phyloP scores from a whole-genome alignment of 2,329 filamentous ascomycete species.

The Fusarium incarnatum region DNA sequence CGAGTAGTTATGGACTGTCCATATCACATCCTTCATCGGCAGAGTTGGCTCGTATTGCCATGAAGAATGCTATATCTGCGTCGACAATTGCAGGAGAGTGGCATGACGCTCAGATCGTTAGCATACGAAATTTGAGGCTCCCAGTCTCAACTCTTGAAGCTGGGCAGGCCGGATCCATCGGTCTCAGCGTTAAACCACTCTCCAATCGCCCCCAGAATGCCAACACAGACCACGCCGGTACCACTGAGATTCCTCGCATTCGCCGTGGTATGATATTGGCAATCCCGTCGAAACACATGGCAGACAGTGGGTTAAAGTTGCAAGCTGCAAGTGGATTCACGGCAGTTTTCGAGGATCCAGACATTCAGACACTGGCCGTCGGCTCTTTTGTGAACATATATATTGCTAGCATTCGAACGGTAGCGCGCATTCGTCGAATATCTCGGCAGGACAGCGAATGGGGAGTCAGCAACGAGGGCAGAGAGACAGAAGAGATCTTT shows the following conservation, averaged over 20 bases:
- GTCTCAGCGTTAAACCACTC: constrained; percentile 70
- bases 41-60: constrained; percentile 64
- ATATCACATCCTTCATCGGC: constrained; percentile 65
- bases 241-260: constrained; percentile 56
- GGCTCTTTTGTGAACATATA: constrained; percentile 85
- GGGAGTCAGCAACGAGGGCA: constrained; percentile 45
- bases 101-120: constrained; percentile 83
- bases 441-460: constrained; percentile 45
- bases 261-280: constrained; percentile 88
- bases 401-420: constrained; percentile 85
- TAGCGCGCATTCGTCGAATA: constrained; percentile 77
- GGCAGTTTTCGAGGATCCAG: constrained; percentile 74
- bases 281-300: constrained; percentile 69
- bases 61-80: constrained; percentile 64
- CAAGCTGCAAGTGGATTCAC: constrained; percentile 76
- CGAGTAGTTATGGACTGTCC: constrained; percentile 62
- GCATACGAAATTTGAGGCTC: constrained; percentile 86
- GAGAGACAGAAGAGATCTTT: constrained; percentile 67
- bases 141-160: constrained; percentile 80
- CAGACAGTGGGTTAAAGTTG: constrained; percentile 66
- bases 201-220: constrained; percentile 14
- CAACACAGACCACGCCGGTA: not conserved
- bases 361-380: constrained; percentile 71
- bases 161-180: constrained; percentile 91
- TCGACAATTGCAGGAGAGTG: constrained; percentile 74